Evolutionary conservation across 23 red algal species (phyloP).

Genomic region (Pyropia haitanensis): DNA sequence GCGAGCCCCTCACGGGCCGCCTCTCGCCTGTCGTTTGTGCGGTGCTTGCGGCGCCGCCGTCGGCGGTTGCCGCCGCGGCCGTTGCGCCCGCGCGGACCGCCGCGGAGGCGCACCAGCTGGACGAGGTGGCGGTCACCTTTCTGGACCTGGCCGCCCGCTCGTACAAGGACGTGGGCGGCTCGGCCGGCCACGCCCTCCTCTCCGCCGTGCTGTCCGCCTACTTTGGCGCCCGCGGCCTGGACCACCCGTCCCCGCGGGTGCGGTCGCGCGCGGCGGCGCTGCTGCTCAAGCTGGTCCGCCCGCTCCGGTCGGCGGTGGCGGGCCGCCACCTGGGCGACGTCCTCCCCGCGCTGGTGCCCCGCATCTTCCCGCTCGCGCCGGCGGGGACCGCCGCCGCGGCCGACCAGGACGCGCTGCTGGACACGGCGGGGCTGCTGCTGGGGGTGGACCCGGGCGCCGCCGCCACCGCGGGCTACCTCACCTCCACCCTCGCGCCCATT

Average conservation of each 20-base stretch:
- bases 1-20: no score
- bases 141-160: slow-evolving; percentile 43
- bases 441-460: slow-evolving; percentile 32
- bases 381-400: not conserved
- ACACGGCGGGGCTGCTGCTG: slow-evolving; percentile 46
- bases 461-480: slow-evolving; percentile 24
- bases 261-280: slow-evolving; percentile 31
- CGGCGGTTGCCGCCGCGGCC: no score
- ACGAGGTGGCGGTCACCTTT: slow-evolving; percentile 32
- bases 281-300: slow-evolving; percentile 42
- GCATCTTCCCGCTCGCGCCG: slow-evolving; percentile 24
- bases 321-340: slow-evolving; percentile 26
- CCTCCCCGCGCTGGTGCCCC: slow-evolving; percentile 18
- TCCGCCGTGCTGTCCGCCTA: slow-evolving; percentile 33
- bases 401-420: slow-evolving; percentile 31
- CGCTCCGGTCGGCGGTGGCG: slow-evolving; percentile 22
- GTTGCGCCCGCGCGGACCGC: no score
- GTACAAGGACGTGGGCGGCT: slow-evolving; percentile 19
- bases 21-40: no score
- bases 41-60: no score
- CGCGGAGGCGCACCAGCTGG: slow-evolving; percentile 37
- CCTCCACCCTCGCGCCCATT: slow-evolving; percentile 27
- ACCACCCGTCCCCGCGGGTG: slow-evolving; percentile 16
- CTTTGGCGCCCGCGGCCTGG: slow-evolving; percentile 50
- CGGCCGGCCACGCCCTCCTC: slow-evolving; percentile 9